Evolutionary conservation across 257 asterid species (phyloP), one percentile per base, ranked within the genome.

Genomic region (Nicotiana otophora): DNA sequence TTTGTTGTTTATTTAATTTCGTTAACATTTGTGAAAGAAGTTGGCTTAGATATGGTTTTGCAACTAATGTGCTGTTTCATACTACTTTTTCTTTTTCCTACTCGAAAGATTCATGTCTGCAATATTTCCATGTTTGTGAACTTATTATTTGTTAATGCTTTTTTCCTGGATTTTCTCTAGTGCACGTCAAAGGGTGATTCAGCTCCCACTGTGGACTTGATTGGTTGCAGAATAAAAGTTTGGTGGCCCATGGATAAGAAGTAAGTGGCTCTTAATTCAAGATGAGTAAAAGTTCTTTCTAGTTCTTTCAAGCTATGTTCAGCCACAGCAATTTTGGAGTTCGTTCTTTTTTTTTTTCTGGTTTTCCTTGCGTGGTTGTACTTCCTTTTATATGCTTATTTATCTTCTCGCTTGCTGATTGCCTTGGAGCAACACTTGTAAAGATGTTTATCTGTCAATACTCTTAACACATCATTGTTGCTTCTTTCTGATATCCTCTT

Each of bases 181-280:
- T 91, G 97, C 91, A 85, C 97, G 80, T 86, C 90, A 70, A 93
- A 88, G 93, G 96, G 88, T 83, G 83, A 78, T 30, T 89, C 83
- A 87, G 81, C 83, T 86, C 87, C 91, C 26, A 83, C 86, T 10
- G 85, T 76, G 15, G 99, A 93, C 85, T 90, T 95, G 89, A 87
- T 95, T 88, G 97, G 94, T 68, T 89, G 94, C 88, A 91, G 91
- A 87, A 90, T 96, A 88, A 91, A 93, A 90, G 92, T 96, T 83
- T 96, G 99, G 99, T 96, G 99, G 99, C 99, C 99, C n/a, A 90
- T 95, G 92, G 99, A 96, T 88, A 95, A 95, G 92, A 3, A 72
- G 99, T 96, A 86, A 89, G 98, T 89, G 46, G 42, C 83, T 64
- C 82, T 82, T 42, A n/a, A 81, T 77, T 75, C 14, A 12, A 16